Percentiles rank a stretch among this genome's conserved stretches.
These are phyloP conservation scores for Tricholoma furcatifolium DNA, from an alignment of 768 basidiomycete genomes.

Conservation along the genomic window DNA sequence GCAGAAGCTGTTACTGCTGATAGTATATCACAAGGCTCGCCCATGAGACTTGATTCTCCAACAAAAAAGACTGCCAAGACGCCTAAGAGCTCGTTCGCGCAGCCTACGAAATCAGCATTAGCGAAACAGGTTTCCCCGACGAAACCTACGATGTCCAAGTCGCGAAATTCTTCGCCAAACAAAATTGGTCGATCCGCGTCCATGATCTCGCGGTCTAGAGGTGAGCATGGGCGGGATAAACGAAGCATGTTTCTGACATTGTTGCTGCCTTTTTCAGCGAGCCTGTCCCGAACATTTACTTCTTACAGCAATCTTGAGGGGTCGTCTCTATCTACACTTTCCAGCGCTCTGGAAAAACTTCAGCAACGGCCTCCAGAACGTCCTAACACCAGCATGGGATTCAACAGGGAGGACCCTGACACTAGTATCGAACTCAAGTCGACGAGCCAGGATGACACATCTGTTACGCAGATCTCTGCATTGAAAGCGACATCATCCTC, in stretches of 20 bases:
- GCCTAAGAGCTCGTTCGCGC: conserved; percentile 10
- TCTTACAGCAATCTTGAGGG: conserved; percentile 18
- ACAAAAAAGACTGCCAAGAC: conserved; percentile 8
- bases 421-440: conserved; percentile 17
- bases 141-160: conserved; percentile 16
- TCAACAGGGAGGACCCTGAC: conserved; percentile 41
- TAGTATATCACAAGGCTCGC: conserved; percentile 29
- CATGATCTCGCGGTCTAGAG: conserved; percentile 26
- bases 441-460: conserved; percentile 12
- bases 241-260: neutral
- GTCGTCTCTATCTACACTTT: conserved; percentile 62
- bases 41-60: conserved; percentile 32
- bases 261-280: conserved; percentile 12
- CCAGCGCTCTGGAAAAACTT: conserved; percentile 70
- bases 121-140: conserved; percentile 18
- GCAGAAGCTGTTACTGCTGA: conserved; percentile 7
- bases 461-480: conserved; percentile 1
- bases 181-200: conserved; percentile 32
- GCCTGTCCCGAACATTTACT: conserved; percentile 25
- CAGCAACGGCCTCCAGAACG: conserved; percentile 61
- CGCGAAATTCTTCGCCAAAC: conserved; percentile 27
- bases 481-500: conserved; percentile 2
- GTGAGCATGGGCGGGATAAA: conserved; percentile 19
- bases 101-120: conserved; percentile 19
- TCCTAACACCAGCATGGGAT: conserved; percentile 72